Conservation (phyloP, 1,284 basidiomycete species). For the Inonotus obliquus region DNA sequence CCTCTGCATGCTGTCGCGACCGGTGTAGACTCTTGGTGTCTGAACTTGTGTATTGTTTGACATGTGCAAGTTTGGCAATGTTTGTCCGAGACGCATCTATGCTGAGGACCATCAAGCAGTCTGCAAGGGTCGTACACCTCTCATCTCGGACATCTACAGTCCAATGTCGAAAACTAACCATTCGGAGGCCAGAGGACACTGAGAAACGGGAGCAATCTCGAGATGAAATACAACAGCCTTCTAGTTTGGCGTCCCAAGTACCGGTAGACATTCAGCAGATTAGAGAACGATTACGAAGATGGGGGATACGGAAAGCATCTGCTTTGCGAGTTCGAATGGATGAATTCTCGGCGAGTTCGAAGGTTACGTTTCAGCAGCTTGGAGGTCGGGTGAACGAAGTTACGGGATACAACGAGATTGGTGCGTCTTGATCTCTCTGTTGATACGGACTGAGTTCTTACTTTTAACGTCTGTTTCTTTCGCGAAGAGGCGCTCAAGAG, state of each 20-base stretch:
- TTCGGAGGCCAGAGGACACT: background rate
- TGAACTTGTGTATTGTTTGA: background rate
- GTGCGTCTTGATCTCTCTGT: background rate
- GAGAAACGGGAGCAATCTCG: background rate
- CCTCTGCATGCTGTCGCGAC: background rate
- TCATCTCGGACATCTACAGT: background rate
- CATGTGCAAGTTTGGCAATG: background rate
- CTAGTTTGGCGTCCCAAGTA: background rate
- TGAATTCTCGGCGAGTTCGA: conserved; percentile 50
- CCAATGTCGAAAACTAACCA: background rate
- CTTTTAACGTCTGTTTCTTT: too few relatives aligned
- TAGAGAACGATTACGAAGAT: conserved; percentile 39
- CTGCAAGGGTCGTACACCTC: background rate
- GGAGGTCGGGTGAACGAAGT: conserved; percentile 78
- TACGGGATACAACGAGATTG: conserved; percentile 86
- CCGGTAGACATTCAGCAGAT: background rate
- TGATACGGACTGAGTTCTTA: background rate
- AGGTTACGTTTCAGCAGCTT: conserved; percentile 61
- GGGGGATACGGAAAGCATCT: conserved; percentile 45
- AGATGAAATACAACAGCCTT: background rate
- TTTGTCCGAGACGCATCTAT: background rate
- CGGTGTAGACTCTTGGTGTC: background rate
- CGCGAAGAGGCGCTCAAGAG: conserved; percentile 65
- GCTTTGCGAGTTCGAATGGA: conserved; percentile 50
- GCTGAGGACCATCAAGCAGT: conserved; percentile 8